Evolutionary conservation across 2,329 filamentous ascomycete genomes (phyloP).

Genomic region (Monosporascus ibericus): DNA sequence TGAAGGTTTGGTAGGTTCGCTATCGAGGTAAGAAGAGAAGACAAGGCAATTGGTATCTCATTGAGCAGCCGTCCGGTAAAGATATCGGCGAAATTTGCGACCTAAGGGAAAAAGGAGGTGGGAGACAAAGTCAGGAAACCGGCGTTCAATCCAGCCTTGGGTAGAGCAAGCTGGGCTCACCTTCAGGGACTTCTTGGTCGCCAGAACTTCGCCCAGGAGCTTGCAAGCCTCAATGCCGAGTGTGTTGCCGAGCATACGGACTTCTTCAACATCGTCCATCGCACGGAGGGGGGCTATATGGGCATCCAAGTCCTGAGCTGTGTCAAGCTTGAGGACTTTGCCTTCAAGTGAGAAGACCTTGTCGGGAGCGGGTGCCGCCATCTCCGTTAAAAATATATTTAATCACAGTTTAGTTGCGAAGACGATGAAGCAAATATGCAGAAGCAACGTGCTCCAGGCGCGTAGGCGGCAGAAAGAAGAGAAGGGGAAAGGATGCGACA

Average conservation of each 20-base stretch:
- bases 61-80: constrained; percentile 90
- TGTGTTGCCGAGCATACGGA: constrained; percentile 85
- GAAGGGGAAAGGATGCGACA: not conserved
- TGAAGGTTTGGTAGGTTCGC: constrained; percentile 80
- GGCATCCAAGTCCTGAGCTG: constrained; percentile 76
- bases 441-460: not conserved
- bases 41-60: constrained; percentile 89
- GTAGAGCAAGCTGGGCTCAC: constrained; percentile 35
- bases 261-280: constrained; percentile 72
- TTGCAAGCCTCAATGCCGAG: constrained; percentile 84
- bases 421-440: not conserved
- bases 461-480: not conserved
- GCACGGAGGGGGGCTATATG: constrained; percentile 71
- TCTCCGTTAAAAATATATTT: constrained; percentile 26
- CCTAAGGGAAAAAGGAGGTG: constrained; percentile 30
- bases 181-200: constrained; percentile 76
- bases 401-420: not conserved
- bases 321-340: constrained; percentile 88
- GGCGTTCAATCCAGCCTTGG: not conserved
- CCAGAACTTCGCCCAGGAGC: constrained; percentile 74
- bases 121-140: constrained; percentile 5
- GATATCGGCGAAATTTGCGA: constrained; percentile 92
- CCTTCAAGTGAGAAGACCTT: constrained; percentile 87
- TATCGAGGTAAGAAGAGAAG: constrained; percentile 76
- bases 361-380: constrained; percentile 38